Evolutionary conservation across 1,284 basidiomycete species (phyloP).

Genomic region (Melampsora larici-populina): DNA sequence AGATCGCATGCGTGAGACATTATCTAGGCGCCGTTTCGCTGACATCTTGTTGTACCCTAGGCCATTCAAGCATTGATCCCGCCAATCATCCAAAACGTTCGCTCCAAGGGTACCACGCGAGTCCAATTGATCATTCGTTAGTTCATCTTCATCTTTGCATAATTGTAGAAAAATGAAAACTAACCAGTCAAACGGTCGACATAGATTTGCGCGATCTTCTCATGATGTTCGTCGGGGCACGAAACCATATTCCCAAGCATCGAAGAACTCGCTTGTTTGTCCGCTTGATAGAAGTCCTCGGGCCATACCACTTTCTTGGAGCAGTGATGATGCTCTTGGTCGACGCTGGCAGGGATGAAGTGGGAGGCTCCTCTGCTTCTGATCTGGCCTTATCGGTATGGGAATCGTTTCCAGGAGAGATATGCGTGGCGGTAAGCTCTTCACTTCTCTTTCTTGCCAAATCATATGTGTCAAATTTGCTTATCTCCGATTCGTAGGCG

Average conservation of each 20-base stretch:
- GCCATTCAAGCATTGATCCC: slow-evolving; percentile 91
- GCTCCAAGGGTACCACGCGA: slow-evolving; percentile 59
- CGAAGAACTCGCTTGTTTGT: slow-evolving; percentile 85
- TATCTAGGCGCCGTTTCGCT: neutral
- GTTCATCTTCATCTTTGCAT: slow-evolving; percentile 47
- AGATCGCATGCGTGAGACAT: slow-evolving; percentile 16
- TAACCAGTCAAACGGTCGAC: slow-evolving; percentile 4
- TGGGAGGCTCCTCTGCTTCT: slow-evolving; percentile 65
- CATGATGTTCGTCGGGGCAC: slow-evolving; percentile 81
- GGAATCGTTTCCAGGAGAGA: slow-evolving; percentile 60
- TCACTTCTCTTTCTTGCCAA: slow-evolving; percentile 42
- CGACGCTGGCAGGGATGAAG: slow-evolving; percentile 69
- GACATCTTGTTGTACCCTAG: slow-evolving; percentile 54
- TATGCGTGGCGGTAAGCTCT: slow-evolving; percentile 62
- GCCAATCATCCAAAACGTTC: slow-evolving; percentile 76
- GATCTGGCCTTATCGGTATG: slow-evolving; percentile 66
- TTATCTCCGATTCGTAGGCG: slow-evolving; percentile 14
- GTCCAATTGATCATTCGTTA: slow-evolving; percentile 64
- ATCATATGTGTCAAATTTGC: slow-evolving; percentile 47
- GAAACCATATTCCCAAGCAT: slow-evolving; percentile 79
- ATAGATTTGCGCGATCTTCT: slow-evolving; percentile 61
- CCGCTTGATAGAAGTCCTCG: slow-evolving; percentile 82
- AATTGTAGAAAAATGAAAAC: slow-evolving; percentile 45
- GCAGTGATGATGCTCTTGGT: slow-evolving; percentile 81
- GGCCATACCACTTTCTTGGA: slow-evolving; percentile 73